Evolutionary conservation across 2,329 filamentous ascomycete species (phyloP), one percentile per base, ranked within the genome.

Genomic region (Cladosporium sp.): DNA sequence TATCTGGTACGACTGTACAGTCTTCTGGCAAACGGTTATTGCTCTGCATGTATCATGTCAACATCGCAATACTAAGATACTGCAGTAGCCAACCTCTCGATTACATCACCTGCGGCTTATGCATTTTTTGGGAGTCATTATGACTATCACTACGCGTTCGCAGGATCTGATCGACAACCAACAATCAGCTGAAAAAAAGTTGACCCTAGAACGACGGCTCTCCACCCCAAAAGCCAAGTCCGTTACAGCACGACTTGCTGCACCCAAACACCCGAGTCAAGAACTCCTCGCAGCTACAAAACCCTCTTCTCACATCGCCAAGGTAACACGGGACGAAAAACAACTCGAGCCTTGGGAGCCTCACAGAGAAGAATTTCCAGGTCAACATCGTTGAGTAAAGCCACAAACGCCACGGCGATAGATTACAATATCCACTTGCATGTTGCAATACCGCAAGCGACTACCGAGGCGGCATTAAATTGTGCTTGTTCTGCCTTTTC

Each of bases 151-250:
- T 34, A 26, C 14, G 26, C n/a, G 32, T 58, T 34, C 11, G 55
- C 55, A 58, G 55, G 55, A 58, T 54, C 14, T 28, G 49, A 54
- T 58, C 55, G 21, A 24, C 34, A 34, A 41, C 55, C 55, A 58
- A 58, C 55, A 58, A 21, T 47, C 41, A 55, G 52, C 52, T 55
- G 52, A 34, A n/a, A 47, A 44, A 47, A 21, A 47, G 41, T 21
- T 10, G n/a, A 47, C 41, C 41, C 41, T 24, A 11, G n/a, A 21
- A 10, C 18, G 15, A 55, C 55, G 55, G 55, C 55, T 58, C 55
- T 58, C 55, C 55, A 34, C 54, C 54, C 54, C n/a, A 4, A 55
- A 55, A 14, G 15, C 52, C 34, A 55, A 55, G 52, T 21, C 52
- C 52, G 49, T 55, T 14, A 32, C 12, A 34, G 21, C 28, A 32